phyloP scores from a whole-genome alignment of 768 basidiomycete species.

The Mycena indigotica region DNA sequence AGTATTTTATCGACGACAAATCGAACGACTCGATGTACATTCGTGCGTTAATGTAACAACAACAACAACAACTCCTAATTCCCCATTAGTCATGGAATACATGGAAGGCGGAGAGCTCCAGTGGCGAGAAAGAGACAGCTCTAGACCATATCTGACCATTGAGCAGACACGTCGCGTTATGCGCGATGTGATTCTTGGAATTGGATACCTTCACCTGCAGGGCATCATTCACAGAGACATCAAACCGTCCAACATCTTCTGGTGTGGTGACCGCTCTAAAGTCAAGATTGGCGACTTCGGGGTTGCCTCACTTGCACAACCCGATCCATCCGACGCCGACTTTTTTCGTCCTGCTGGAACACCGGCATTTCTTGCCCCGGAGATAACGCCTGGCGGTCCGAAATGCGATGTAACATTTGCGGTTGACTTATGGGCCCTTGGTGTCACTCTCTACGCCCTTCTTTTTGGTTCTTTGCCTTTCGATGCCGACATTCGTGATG shows the following conservation, averaged over 20 bases:
- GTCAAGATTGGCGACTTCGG: constrained; percentile 99
- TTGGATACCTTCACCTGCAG: constrained; percentile 95
- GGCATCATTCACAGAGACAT: constrained; percentile 99
- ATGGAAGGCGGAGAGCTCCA: constrained; percentile 93
- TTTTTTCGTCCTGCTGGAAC: constrained; percentile 91
- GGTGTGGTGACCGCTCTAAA: constrained; percentile 79
- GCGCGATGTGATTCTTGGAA: constrained; percentile 89
- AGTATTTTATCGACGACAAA: constrained; percentile 94
- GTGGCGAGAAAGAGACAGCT: constrained; percentile 66
- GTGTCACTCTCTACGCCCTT: constrained; percentile 92
- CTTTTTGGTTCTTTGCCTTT: constrained; percentile 89
- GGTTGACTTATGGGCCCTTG: constrained; percentile 97
- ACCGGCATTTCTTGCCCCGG: constrained; percentile 95
- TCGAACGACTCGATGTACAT: constrained; percentile 89
- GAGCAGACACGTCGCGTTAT: constrained; percentile 85
- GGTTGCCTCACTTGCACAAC: constrained; percentile 95
- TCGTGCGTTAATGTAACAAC: constrained; percentile 55
- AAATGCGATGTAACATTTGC: constrained; percentile 71
- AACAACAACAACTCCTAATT: constrained; percentile 12
- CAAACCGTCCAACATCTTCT: constrained; percentile 96
- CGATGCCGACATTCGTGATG: constrained; percentile 24
- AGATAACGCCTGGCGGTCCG: constrained; percentile 65
- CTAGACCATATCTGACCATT: constrained; percentile 77
- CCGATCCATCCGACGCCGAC: constrained; percentile 51
- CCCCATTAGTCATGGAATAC: constrained; percentile 84